Conservation (phyloP, 257 asterid species). For the Solanum gracilifrons region DNA sequence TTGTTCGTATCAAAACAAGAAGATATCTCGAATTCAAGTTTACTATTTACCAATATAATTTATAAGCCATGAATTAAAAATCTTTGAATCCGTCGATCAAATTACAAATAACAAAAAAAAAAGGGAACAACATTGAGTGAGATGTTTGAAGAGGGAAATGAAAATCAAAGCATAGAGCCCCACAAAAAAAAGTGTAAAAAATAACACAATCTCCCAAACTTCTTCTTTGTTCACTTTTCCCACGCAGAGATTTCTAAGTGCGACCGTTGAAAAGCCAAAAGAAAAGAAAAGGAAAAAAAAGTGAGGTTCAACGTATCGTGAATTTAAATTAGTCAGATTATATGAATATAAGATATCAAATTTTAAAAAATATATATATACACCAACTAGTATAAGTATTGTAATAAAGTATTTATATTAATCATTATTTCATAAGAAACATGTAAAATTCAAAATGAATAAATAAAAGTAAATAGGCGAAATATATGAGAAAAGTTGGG, state of each 20-base stretch:
- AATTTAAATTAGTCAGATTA: too few relatives aligned
- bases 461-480: background rate
- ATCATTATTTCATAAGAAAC: rapidly evolving
- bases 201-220: background rate
- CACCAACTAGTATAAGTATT: too few relatives aligned
- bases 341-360: too few relatives aligned
- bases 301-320: background rate
- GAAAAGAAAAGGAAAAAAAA: background rate
- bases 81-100: too few relatives aligned
- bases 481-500: background rate
- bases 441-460: background rate
- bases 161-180: conserved; percentile 10
- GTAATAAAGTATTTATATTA: too few relatives aligned
- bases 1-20: too few relatives aligned
- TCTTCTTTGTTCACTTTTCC: background rate
- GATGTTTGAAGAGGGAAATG: background rate
- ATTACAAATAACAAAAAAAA: background rate
- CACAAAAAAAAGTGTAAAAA: background rate
- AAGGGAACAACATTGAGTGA: background rate
- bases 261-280: background rate
- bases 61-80: background rate
- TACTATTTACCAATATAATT: too few relatives aligned
- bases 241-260: background rate
- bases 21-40: too few relatives aligned
- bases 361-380: too few relatives aligned